Evolutionary conservation across 2,329 filamentous ascomycete species (phyloP), one percentile per base, ranked within the genome.

Genomic region (Aspergillus sclerotialis): DNA sequence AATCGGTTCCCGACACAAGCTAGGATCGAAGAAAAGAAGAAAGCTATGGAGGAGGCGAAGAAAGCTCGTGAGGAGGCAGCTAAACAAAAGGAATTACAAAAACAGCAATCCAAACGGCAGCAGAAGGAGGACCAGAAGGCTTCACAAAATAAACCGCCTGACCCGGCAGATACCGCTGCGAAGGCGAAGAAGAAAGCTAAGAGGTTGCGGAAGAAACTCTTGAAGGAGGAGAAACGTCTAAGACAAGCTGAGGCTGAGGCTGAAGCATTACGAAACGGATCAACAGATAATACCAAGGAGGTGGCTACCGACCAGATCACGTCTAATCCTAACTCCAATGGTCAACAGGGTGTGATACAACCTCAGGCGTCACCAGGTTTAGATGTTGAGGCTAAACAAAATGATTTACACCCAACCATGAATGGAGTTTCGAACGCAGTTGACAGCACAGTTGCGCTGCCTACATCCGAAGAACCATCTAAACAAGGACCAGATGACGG

Each of bases 1-100:
- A 82, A 78, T 45, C 80, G 82, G 33, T 96, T 77, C 56, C 90
- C 90, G 2, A 95, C 89, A 2, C 76, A 78, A 56, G 76, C 77
- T 39, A 79, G 84, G 36, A 70, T 60, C 17, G 58, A 76, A 44
- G 75, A 78, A 52, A 80, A 73, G 55, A 75, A 76, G 52, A 76
- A 75, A 53, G 76, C 73, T 46, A 70, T 72, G 54, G 77, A 80
- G 53, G 80, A 84, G 56, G 75, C 78, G 29, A 81, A 75, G 43
- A 52, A 54, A 27, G 56, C 55, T n/a, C 56, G 56, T 17, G 50
- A 57, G 7, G 58, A 60, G 30, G 53, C 51, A 16, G 46, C 45
- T 25, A 49, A 70, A 43, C 63, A 67, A 25, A 60, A 60, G 33
- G 57, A 65, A 19, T 50, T 55, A n/a, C 59, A 61, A 16, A 53